Evolutionary conservation across 176 grass and related monocot species (phyloP), one percentile per base, ranked within the genome.

Genomic region (Ananas comosus): DNA sequence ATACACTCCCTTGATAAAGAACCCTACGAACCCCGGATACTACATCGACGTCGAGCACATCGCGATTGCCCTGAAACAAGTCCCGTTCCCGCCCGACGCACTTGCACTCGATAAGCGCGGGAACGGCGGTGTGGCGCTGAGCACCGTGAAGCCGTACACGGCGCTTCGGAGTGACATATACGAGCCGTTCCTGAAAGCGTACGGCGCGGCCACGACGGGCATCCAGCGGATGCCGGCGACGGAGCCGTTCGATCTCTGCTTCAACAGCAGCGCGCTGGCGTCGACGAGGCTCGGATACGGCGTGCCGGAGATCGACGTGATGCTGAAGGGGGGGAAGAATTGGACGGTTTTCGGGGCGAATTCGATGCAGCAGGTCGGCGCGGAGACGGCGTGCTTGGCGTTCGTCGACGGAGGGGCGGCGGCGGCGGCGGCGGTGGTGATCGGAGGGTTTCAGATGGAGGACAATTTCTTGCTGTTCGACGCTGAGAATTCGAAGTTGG

Each of bases 391-490:
- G 25, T 84, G 85, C 75, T 68, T 91, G 16, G 78, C 78, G 53
- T 84, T 87, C 56, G 86, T 74, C 2, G 56, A 78, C 48, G 74
- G 58, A 4, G 70, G 77, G 52, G 42, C 58, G 63, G 70, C 66
- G 21, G 63, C 65, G 50, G 78, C 50, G 63, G 21, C 64, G 51
- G 77, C 77, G 16, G 48, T 87, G 50, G 65, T 78, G 56, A 21
- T 90, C 25, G 83, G 83, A 3, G 64, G 81, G 53, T 86, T 78
- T 58, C 83, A 83, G 65, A 73, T 84, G 77, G 88, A 91, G 61
- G 68, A 72, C 52, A 86, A 69, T 63, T 74, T 91, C 33, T 65
- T 91, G 28, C 69, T 83, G 72, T 91, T 91, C 61, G 83, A 91
- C 68, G 47, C 70, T 9, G 77, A 54, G 27, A 86, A 67, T 1